Evolutionary conservation across 768 basidiomycete species (phyloP), one percentile per base, ranked within the genome.

Genomic region (Tephrocybe sp.): DNA sequence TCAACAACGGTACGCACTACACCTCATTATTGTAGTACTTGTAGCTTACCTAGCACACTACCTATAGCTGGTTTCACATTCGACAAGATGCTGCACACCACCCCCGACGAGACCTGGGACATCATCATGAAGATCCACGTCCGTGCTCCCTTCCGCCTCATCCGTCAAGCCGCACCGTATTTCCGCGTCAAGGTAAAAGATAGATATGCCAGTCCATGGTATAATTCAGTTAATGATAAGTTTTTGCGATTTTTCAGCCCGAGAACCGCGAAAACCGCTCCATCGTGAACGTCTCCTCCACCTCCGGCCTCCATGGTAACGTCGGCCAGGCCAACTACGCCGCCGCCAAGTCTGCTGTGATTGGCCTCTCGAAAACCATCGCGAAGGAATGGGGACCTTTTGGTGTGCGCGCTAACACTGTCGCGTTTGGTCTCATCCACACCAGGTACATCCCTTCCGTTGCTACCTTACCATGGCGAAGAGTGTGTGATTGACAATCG

Each of bases 81-180:
- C 59, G 88, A 91, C 77, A 87, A 85, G 68, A 93, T 93, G 91
- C 73, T 92, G 33, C 90, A 91, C 70, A 90, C 88, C 4, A 90
- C 85, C 53, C 84, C 87, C 2, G 91, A 93, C 68, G 88, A 91
- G 38, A 79, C 83, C 1, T 93, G 81, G 64, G 86, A 90, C 55
- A 76, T 93, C 58, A 93, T 93, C 61, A 74, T 87, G 67, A 88
- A 87, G 64, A 84, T 93, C 45, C 92, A 93, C 67, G 86, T 90
- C 60, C 83, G 87, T 45, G 89, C 91, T 2, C 92, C 91, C 0
- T 93, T 93, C 82, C 76, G 90, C 34, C 83, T 93, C 59, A 75
- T 93, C 53, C 82, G 90, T 45, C 86, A 88, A 51, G 90, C 90
- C 3, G 90, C 91, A 12, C 91, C 90, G 10, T 85, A 90, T 66